phyloP scores from a whole-genome alignment of 257 asterid genomes.

The Linderniella brevidens region DNA sequence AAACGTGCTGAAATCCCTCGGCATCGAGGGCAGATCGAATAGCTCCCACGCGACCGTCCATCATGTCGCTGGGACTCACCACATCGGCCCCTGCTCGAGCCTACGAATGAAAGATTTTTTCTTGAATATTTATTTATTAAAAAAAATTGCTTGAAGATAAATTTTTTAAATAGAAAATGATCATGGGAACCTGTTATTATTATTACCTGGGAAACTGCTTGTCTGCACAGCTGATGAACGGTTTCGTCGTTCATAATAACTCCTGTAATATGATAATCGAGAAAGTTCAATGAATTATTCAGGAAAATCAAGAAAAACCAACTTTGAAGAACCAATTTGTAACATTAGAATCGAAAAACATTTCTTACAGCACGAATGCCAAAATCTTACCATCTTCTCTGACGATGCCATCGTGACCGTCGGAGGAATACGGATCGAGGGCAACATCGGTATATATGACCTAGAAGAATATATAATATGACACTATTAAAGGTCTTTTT shows the following conservation, averaged over 20 bases:
- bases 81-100: slow-evolving; percentile 99
- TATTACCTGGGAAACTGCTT: slow-evolving; percentile 87
- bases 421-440: slow-evolving; percentile 93
- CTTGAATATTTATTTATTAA: no score
- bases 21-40: slow-evolving; percentile 85
- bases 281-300: slow-evolving; percentile 2
- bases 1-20: slow-evolving; percentile 73
- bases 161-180: no score
- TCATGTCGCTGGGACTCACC: slow-evolving; percentile 96
- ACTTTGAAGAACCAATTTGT: no score
- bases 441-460: slow-evolving; percentile 90
- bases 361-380: slow-evolving; percentile 1
- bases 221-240: slow-evolving; percentile 86
- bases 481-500: neutral
- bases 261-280: slow-evolving; percentile 37
- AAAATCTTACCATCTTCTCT: slow-evolving; percentile 77
- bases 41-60: slow-evolving; percentile 99
- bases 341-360: no score
- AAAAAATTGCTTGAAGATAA: no score
- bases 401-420: slow-evolving; percentile 97
- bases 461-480: slow-evolving; percentile 21
- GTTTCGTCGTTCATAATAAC: slow-evolving; percentile 95
- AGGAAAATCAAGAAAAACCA: neutral
- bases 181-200: no score
- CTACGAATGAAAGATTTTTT: slow-evolving; percentile 17